A percentile compares a stretch with the other conserved stretches of the same genome.
These are phyloP conservation scores for Quercus parvula DNA, from an alignment of 306 rosid genomes.

Conservation along the genomic window DNA sequence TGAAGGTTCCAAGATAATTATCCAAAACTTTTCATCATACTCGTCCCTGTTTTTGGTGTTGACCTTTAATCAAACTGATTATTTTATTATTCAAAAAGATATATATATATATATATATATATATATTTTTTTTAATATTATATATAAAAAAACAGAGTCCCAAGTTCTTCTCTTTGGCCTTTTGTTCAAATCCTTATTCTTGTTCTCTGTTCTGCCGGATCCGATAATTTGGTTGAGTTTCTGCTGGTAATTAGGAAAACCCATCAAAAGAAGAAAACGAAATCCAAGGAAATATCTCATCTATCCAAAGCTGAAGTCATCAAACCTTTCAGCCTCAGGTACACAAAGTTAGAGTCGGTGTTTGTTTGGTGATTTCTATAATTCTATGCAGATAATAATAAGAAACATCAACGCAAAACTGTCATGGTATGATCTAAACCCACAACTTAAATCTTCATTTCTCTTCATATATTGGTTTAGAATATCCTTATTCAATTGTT, in stretches of 20 bases:
- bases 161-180: neutral
- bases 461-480: neutral
- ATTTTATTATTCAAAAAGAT: neutral
- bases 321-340: neutral
- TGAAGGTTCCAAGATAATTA: neutral
- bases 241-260: slow-evolving; percentile 19
- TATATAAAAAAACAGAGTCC: neutral
- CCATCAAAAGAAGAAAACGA: slow-evolving; percentile 20
- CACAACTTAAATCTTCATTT: neutral
- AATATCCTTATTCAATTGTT: neutral
- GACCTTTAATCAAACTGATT: neutral
- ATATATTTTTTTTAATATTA: neutral
- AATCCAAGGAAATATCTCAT: slow-evolving; percentile 12
- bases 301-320: neutral
- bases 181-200: neutral
- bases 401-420: neutral
- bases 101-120: neutral
- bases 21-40: neutral
- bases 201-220: slow-evolving; percentile 8
- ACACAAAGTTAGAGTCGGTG: neutral
- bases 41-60: neutral
- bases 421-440: neutral
- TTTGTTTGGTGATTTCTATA: neutral
- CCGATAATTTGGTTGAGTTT: slow-evolving; percentile 27
- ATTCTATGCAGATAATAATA: neutral